Conservation (phyloP, 208 protist species). For the Acanthamoeba healyi region DNA sequence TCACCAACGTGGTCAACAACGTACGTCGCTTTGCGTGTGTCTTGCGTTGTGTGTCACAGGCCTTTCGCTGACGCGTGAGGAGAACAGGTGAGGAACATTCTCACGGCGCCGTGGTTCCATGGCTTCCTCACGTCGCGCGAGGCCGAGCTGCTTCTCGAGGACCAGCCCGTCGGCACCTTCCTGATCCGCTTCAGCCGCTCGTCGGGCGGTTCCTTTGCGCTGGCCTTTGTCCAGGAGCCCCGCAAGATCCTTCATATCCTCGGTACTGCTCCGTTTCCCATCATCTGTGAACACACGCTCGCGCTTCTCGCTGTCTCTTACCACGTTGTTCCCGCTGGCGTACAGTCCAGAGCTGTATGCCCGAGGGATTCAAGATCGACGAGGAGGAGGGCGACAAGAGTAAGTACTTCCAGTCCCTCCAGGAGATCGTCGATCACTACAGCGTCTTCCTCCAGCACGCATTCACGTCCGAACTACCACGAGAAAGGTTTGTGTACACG, state of each 20-base stretch:
- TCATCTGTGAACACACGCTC: too few relatives aligned
- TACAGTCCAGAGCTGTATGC: conserved; percentile 48
- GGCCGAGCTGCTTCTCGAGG: conserved; percentile 66
- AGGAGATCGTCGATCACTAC: conserved; percentile 70
- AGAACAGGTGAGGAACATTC: conserved; percentile 52
- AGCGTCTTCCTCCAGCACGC: conserved; percentile 23
- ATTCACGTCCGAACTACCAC: conserved; percentile 43
- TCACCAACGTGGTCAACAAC: conserved; percentile 59
- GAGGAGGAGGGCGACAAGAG: conserved; percentile 55
- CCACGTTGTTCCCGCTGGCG: neutral
- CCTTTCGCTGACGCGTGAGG: neutral
- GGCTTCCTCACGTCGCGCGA: conserved; percentile 74
- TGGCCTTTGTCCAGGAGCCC: conserved; percentile 52
- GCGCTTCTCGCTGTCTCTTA: neutral
- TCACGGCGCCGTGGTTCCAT: conserved; percentile 73
- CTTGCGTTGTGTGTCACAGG: neutral
- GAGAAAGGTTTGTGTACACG: conserved; percentile 32
- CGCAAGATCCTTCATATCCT: conserved; percentile 60
- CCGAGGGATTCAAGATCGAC: conserved; percentile 71
- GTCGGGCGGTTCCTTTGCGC: conserved; percentile 42
- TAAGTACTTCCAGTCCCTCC: conserved; percentile 35
- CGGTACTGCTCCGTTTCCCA: neutral
- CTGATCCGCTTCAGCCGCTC: conserved; percentile 73
- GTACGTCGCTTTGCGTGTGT: conserved; percentile 41
- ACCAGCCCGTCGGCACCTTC: conserved; percentile 75